A percentile compares a stretch with the other conserved stretches of the same genome.
phyloP scores from a whole-genome alignment of 257 asterid genomes.

The Jaltomata sinuosa region DNA sequence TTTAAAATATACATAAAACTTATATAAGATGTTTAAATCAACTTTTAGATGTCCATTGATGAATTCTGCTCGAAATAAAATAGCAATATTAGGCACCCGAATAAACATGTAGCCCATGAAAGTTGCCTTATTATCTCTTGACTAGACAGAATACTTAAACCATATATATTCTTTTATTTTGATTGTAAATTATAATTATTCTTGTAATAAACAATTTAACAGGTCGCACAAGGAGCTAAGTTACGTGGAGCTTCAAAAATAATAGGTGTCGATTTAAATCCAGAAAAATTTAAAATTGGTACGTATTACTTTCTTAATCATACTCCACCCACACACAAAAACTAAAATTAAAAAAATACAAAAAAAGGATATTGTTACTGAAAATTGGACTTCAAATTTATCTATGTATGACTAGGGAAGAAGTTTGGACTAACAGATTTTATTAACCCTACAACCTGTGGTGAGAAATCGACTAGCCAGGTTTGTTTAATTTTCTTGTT shows the following conservation, averaged over 20 bases:
- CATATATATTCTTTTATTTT: background rate
- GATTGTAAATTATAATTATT: background rate
- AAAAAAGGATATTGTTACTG: background rate
- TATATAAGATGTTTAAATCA: too few species aligned
- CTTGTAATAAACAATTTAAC: background rate
- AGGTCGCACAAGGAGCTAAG: constrained; percentile 39
- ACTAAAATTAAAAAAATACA: background rate
- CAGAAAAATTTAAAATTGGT: constrained; percentile 26
- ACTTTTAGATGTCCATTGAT: too few species aligned
- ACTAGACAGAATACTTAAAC: background rate
- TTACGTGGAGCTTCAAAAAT: constrained; percentile 28
- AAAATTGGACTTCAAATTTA: background rate
- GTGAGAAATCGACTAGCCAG: constrained; percentile 24
- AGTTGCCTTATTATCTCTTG: background rate
- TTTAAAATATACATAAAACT: too few species aligned
- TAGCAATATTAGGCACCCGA: too few species aligned
- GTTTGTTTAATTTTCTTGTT: background rate
- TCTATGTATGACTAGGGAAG: constrained; percentile 10
- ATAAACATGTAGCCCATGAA: too few species aligned
- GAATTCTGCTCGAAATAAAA: too few species aligned
- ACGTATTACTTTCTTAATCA: background rate
- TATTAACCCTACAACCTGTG: constrained; percentile 20
- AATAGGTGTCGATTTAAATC: constrained; percentile 31
- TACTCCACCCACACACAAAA: background rate
- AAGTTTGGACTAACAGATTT: constrained; percentile 34